Percentiles rank a stretch among this genome's conserved stretches.
phyloP scores from a whole-genome alignment of 345 rosid species.

The Linum tenue region DNA sequence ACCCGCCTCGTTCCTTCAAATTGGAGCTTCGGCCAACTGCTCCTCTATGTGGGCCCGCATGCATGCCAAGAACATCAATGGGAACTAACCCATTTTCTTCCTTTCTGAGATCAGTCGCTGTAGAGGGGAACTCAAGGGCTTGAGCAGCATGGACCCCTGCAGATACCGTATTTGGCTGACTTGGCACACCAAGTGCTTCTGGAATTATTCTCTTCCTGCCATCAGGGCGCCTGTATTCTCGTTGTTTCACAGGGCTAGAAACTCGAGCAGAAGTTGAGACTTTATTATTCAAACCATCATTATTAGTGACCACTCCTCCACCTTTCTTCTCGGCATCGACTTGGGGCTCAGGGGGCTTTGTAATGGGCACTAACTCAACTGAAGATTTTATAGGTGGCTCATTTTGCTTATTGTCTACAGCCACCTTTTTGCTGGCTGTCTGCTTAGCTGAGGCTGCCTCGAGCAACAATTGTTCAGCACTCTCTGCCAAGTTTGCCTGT shows the following conservation, averaged over 20 bases:
- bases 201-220: conserved; percentile 98
- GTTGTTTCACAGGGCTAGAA: conserved; percentile 84
- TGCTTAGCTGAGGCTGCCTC: conserved; percentile 84
- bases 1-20: conserved; percentile 60
- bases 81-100: conserved; percentile 36
- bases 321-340: conserved; percentile 43
- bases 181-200: conserved; percentile 84
- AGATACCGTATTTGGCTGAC: conserved; percentile 43
- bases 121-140: conserved; percentile 30
- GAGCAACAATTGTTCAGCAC: conserved; percentile 86
- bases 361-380: conserved; percentile 31
- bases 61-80: conserved; percentile 31
- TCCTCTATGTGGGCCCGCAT: conserved; percentile 40
- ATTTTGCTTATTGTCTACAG: conserved; percentile 49
- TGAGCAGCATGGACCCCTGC: conserved; percentile 34
- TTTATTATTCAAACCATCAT: conserved; percentile 53
- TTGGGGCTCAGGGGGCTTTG: conserved; percentile 49
- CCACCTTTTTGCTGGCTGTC: conserved; percentile 50
- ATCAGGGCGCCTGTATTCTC: conserved; percentile 90
- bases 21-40: conserved; percentile 40
- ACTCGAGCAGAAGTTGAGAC: conserved; percentile 33
- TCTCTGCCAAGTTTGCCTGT: conserved; percentile 85
- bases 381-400: conserved; percentile 46
- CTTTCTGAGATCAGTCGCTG: conserved; percentile 33
- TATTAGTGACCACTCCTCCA: conserved; percentile 21